Conservation (phyloP, 83 land plant genomes). For the Isoetes engelmannii region DNA sequence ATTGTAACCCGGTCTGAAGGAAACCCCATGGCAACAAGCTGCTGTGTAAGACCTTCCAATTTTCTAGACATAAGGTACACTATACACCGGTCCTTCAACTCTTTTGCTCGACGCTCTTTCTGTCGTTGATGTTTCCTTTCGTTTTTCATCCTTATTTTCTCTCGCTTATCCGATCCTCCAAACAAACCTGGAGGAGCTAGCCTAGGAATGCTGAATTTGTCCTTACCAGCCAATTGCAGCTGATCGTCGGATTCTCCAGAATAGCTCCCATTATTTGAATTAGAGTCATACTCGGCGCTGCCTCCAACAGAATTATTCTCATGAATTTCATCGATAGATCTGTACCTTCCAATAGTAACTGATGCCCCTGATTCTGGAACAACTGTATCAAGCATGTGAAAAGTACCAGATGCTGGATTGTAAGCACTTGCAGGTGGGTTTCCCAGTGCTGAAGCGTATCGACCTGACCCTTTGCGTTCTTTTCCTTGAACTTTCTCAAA, state of each 20-base stretch:
- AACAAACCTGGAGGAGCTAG: conserved; percentile 40
- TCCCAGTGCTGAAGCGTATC: conserved; percentile 20
- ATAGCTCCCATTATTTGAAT: conserved; percentile 73
- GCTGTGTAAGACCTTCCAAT: conserved; percentile 62
- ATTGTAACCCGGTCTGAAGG: conserved; percentile 68
- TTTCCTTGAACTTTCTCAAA: conserved; percentile 26
- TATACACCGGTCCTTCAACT: conserved; percentile 63
- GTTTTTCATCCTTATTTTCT: conserved; percentile 74
- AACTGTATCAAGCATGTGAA: conserved; percentile 51
- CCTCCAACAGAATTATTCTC: conserved; percentile 48
- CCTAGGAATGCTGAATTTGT: conserved; percentile 30
- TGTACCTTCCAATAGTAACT: conserved; percentile 42
- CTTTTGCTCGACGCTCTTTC: conserved; percentile 84
- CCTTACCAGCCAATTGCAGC: conserved; percentile 29
- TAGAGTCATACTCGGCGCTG: conserved; percentile 48
- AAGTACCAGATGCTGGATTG: conserved; percentile 64
- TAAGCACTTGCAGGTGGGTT: conserved; percentile 50
- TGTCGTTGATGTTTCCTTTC: conserved; percentile 91
- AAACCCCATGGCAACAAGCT: conserved; percentile 87
- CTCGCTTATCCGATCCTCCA: conserved; percentile 64
- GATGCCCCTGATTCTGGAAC: conserved; percentile 23
- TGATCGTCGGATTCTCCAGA: conserved; percentile 93
- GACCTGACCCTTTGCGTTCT: conserved; percentile 33
- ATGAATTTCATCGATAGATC: conserved; percentile 50
- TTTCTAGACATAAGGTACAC: conserved; percentile 81